phyloP scores from a whole-genome alignment of 768 basidiomycete genomes.

The Mycena belliarum region DNA sequence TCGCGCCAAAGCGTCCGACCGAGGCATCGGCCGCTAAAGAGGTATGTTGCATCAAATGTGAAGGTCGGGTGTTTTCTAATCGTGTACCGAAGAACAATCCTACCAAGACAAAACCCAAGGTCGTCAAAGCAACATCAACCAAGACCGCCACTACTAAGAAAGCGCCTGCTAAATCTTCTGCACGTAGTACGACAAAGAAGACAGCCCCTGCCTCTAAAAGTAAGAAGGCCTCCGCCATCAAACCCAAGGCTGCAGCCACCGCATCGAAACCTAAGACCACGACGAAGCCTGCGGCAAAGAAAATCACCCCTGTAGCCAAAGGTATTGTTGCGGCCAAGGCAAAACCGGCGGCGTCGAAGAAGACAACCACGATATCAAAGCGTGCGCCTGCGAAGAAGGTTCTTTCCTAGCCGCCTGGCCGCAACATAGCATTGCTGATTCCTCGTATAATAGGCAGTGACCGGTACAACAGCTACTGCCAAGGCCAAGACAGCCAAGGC shows the following conservation, averaged over 20 bases:
- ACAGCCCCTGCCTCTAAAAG: not conserved
- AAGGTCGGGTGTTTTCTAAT: constrained; percentile 5
- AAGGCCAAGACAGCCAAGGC: constrained; percentile 41
- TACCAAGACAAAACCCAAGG: constrained; percentile 35
- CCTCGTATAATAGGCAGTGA: constrained; percentile 43
- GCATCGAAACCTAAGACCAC: constrained; percentile 18
- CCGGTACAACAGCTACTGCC: constrained; percentile 45
- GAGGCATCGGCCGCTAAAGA: constrained; percentile 53
- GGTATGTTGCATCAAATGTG: constrained; percentile 36
- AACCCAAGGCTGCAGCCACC: constrained; percentile 33
- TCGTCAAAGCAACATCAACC: constrained; percentile 41
- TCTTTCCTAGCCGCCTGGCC: not conserved
- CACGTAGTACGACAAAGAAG: constrained; percentile 10
- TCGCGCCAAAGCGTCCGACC: constrained; percentile 52
- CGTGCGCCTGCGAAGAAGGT: constrained; percentile 69
- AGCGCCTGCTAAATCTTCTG: constrained; percentile 29
- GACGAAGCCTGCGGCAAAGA: not conserved
- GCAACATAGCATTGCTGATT: not conserved
- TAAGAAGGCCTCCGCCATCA: constrained; percentile 32
- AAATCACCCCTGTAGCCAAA: constrained; percentile 29
- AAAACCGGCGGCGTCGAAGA: constrained; percentile 43
- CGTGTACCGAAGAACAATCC: constrained; percentile 47
- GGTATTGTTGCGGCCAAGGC: constrained; percentile 40
- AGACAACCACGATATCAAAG: constrained; percentile 42
- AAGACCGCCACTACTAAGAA: constrained; percentile 41